Conservation (phyloP, 2,329 filamentous ascomycete genomes). For the Hypoxylon sp. region DNA sequence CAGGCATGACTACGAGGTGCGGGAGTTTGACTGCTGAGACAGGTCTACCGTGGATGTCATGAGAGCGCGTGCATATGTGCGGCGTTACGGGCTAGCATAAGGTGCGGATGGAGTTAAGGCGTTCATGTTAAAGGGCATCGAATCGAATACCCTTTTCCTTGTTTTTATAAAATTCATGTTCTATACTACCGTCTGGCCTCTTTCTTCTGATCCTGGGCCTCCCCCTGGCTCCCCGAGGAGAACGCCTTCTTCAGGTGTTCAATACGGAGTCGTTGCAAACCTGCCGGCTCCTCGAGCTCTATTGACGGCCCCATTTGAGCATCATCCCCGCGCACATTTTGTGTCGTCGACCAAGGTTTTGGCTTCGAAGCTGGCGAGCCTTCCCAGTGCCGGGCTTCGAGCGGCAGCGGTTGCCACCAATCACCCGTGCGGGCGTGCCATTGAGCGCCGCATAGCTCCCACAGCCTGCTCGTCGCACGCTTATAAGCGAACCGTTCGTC, state of each 20-base stretch:
- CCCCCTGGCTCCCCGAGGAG: slow-evolving; percentile 7
- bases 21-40: not conserved
- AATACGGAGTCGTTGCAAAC: slow-evolving; percentile 54
- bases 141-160: slow-evolving; percentile 18
- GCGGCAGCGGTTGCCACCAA: slow-evolving; percentile 77
- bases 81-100: slow-evolving; percentile 37
- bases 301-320: slow-evolving; percentile 56
- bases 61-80: slow-evolving; percentile 24
- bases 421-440: slow-evolving; percentile 75
- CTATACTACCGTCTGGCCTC: not conserved
- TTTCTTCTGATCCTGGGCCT: slow-evolving; percentile 7
- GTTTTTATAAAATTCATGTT: slow-evolving; percentile 26
- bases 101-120: slow-evolving; percentile 42
- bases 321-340: slow-evolving; percentile 47
- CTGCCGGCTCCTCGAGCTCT: slow-evolving; percentile 59
- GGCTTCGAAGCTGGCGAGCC: slow-evolving; percentile 41
- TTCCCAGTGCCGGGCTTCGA: slow-evolving; percentile 76
- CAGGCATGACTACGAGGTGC: not conserved
- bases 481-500: slow-evolving; percentile 87
- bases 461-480: slow-evolving; percentile 79
- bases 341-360: slow-evolving; percentile 31
- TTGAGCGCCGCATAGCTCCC: slow-evolving; percentile 80
- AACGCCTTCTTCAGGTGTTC: slow-evolving; percentile 45
- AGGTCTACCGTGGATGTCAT: not conserved
- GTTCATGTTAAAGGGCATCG: slow-evolving; percentile 22